Percentiles rank a stretch among this genome's conserved stretches.
These are phyloP conservation scores for Centella asiatica DNA, from an alignment of 129 eudicot species.

Conservation along the genomic window DNA sequence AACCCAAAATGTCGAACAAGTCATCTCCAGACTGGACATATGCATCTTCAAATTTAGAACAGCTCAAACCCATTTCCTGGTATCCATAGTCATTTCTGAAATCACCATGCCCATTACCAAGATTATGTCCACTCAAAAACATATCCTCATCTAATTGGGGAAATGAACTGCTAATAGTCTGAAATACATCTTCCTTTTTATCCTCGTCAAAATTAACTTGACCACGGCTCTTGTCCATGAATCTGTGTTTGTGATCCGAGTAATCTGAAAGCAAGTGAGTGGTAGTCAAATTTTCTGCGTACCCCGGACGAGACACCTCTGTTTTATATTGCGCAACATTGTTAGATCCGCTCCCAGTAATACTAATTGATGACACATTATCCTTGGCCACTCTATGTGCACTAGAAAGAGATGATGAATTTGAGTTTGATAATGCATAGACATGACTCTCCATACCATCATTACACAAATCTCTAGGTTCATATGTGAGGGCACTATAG, in stretches of 20 bases:
- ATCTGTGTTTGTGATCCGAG: constrained; percentile 7
- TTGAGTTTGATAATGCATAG: constrained; percentile 8
- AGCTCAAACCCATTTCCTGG: neutral
- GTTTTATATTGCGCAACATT: constrained; percentile 13
- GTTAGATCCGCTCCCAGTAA: constrained; percentile 15
- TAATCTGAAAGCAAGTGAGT: constrained; percentile 3
- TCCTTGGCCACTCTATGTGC: constrained; percentile 9
- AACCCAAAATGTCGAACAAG: constrained; percentile 80
- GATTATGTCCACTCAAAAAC: constrained; percentile 9
- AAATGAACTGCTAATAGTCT: constrained; percentile 27
- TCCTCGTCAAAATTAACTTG: constrained; percentile 13
- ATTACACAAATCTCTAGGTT: constrained; percentile 1
- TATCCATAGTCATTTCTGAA: constrained; percentile 11
- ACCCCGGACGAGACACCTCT: constrained; percentile 10
- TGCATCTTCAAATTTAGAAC: constrained; percentile 26
- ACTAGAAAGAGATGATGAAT: constrained; percentile 14
- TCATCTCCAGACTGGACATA: constrained; percentile 50
- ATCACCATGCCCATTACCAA: constrained; percentile 7
- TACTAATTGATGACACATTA: constrained; percentile 7
- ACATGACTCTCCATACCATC: neutral
- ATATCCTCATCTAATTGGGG: neutral
- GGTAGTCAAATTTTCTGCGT: constrained; percentile 5
- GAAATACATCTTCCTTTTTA: constrained; percentile 25
- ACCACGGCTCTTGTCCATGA: constrained; percentile 18
- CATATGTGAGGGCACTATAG: neutral